Conservation (phyloP, 768 basidiomycete genomes). For the Glaciozyma martinii region DNA sequence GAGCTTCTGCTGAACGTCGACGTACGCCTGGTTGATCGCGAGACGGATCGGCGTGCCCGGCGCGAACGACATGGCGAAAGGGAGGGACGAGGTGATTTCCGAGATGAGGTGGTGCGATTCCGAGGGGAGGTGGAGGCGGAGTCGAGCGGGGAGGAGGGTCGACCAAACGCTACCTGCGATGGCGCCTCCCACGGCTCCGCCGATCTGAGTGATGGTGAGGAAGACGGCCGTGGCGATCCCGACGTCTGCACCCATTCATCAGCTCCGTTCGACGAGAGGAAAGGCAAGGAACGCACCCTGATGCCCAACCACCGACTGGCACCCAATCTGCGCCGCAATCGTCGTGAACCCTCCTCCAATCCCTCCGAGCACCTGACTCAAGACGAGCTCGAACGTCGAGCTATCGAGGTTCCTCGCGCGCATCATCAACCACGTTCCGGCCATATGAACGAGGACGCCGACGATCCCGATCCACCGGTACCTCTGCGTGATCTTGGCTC, state of each 20-base stretch:
- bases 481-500: slow-evolving; percentile 29
- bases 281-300: slow-evolving; percentile 7
- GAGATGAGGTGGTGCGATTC: slow-evolving; percentile 12
- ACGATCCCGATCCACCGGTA: slow-evolving; percentile 33
- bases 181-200: slow-evolving; percentile 34
- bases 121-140: slow-evolving; percentile 19
- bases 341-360: slow-evolving; percentile 33
- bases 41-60: slow-evolving; percentile 19
- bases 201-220: slow-evolving; percentile 34
- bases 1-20: slow-evolving; percentile 29
- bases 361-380: slow-evolving; percentile 31
- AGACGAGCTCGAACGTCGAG: slow-evolving; percentile 31
- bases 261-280: background rate
- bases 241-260: slow-evolving; percentile 19
- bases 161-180: slow-evolving; percentile 34
- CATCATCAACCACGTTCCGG: slow-evolving; percentile 35
- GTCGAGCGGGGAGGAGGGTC: slow-evolving; percentile 25
- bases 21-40: slow-evolving; percentile 33
- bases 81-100: slow-evolving; percentile 30
- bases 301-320: slow-evolving; percentile 32
- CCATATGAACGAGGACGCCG: slow-evolving; percentile 32
- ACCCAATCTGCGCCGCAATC: slow-evolving; percentile 30
- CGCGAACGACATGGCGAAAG: slow-evolving; percentile 32
- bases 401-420: slow-evolving; percentile 29
- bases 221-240: slow-evolving; percentile 35